Percentiles rank a stretch among this genome's conserved stretches.
Conservation (phyloP, 2,329 filamentous ascomycete species). For the Colletotrichum plurivorum region DNA sequence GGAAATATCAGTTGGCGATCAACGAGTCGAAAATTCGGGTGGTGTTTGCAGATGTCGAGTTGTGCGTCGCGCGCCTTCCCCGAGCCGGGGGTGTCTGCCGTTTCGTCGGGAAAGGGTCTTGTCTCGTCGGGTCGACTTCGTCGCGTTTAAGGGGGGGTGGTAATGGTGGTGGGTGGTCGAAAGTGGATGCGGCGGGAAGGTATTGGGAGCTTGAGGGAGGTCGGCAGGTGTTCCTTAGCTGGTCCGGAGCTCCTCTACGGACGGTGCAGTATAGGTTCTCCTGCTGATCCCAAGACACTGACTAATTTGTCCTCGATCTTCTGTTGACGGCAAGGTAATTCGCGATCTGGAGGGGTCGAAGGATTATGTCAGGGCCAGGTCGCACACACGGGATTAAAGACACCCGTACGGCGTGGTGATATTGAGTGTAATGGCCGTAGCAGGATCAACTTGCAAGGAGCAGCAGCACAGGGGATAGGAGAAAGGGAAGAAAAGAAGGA, state of each 20-base stretch:
- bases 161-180: constrained; percentile 1
- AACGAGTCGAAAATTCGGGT: background rate
- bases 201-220: background rate
- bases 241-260: constrained; percentile 12
- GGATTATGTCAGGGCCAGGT: constrained; percentile 13
- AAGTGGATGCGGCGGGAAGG: constrained; percentile 15
- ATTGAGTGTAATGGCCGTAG: background rate
- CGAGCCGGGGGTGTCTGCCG: constrained; percentile 3
- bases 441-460: background rate
- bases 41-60: constrained; percentile 5
- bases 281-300: too few relatives aligned
- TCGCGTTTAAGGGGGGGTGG: constrained; percentile 22
- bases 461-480: background rate
- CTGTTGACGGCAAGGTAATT: background rate
- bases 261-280: too few relatives aligned
- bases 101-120: constrained; percentile 22
- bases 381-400: too few relatives aligned
- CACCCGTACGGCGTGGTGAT: background rate
- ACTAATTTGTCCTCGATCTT: background rate
- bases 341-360: constrained; percentile 26
- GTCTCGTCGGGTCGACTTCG: constrained; percentile 21
- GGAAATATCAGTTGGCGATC: constrained; percentile 11
- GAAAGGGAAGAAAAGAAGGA: background rate
- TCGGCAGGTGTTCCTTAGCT: background rate
- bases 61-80: background rate